A percentile compares a stretch with the other conserved stretches of the same genome.
phyloP scores from a whole-genome alignment of 805 yeast species.

The Candida caryicola region DNA sequence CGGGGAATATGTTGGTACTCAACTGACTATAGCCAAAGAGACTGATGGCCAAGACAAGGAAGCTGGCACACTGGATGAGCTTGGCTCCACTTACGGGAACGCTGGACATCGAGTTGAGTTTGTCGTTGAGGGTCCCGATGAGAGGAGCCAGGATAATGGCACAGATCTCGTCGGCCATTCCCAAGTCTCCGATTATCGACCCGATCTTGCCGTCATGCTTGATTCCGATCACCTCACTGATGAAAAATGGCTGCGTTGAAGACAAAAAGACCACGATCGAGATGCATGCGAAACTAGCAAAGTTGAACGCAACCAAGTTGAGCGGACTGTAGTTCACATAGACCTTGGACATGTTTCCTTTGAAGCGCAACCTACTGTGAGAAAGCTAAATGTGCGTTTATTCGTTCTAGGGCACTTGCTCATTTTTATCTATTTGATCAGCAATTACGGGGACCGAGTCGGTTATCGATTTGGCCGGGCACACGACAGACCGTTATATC shows the following conservation, averaged over 20 bases:
- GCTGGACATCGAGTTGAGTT: constrained; percentile 27
- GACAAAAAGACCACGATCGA: constrained; percentile 37
- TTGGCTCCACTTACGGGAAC: constrained; percentile 48
- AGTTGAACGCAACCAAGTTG: constrained; percentile 34
- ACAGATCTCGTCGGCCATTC: constrained; percentile 57
- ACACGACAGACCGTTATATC: no score
- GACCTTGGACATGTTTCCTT: neutral
- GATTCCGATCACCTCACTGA: constrained; percentile 30
- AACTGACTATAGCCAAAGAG: constrained; percentile 46
- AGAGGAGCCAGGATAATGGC: constrained; percentile 55
- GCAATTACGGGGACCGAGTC: neutral
- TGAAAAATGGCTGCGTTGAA: constrained; percentile 41
- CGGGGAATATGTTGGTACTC: constrained; percentile 43
- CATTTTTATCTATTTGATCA: neutral
- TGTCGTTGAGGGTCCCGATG: constrained; percentile 62
- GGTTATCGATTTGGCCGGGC: no score
- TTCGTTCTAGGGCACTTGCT: no score
- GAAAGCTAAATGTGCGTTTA: no score
- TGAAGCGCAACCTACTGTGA: no score
- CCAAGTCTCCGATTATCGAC: constrained; percentile 31
- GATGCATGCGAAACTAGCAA: constrained; percentile 38
- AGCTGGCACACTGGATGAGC: constrained; percentile 47
- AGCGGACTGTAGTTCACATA: constrained; percentile 9
- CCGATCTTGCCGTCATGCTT: constrained; percentile 28
- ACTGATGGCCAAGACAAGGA: constrained; percentile 45